Evolutionary conservation across 2,329 filamentous ascomycete species (phyloP).

Genomic region (Xylaria sp.): DNA sequence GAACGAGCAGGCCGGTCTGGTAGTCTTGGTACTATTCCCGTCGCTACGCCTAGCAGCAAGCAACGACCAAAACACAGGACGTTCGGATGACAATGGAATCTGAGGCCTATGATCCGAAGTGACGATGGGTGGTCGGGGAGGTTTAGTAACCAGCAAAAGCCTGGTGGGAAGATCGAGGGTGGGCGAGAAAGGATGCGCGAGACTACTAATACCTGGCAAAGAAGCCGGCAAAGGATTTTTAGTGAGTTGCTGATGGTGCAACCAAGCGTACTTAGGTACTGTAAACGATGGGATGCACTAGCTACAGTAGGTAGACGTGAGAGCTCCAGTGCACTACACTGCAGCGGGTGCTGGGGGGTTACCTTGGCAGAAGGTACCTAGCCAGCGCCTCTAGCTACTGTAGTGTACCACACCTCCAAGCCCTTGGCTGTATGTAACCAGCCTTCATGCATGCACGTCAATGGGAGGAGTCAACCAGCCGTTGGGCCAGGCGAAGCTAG

Average conservation of each 20-base stretch:
- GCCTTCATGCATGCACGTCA: constrained; percentile 26
- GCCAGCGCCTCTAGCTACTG: neutral
- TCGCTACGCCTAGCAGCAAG: constrained; percentile 10
- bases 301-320: neutral
- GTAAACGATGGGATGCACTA: neutral
- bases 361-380: constrained; percentile 10
- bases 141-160: constrained; percentile 19
- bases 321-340: neutral
- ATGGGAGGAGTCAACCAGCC: constrained; percentile 10
- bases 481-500: constrained; percentile 12
- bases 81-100: constrained; percentile 31
- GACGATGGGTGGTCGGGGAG: constrained; percentile 18
- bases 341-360: neutral
- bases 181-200: constrained; percentile 14
- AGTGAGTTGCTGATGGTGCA: constrained; percentile 6
- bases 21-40: neutral
- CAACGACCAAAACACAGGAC: neutral
- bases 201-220: constrained; percentile 18
- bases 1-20: neutral
- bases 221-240: constrained; percentile 3
- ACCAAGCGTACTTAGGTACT: no score
- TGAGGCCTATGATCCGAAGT: constrained; percentile 34
- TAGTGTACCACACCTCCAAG: constrained; percentile 8
- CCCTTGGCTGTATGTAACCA: constrained; percentile 25
- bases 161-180: constrained; percentile 5